Conservation (phyloP, 768 basidiomycete species). For the Piloderma croceum region DNA sequence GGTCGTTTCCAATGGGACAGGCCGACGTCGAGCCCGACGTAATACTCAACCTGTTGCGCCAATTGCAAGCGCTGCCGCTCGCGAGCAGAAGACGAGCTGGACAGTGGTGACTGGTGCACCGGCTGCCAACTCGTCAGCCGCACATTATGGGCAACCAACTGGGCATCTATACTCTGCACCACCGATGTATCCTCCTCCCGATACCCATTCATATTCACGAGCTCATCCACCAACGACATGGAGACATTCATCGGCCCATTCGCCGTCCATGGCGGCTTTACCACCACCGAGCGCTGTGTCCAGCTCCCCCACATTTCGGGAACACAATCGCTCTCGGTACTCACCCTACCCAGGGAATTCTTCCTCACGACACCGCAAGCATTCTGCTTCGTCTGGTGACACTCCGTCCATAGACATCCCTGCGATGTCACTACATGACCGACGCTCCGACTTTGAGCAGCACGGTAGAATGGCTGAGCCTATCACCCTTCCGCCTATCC, state of each 20-base stretch:
- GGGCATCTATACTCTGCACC: no score
- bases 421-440: conserved; percentile 29
- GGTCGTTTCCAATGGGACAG: conserved; percentile 56
- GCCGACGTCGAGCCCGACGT: conserved; percentile 58
- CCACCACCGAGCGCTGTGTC: conserved; percentile 21
- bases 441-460: conserved; percentile 15
- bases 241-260: no score
- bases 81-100: conserved; percentile 39
- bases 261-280: no score
- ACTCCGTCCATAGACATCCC: conserved; percentile 31
- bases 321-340: conserved; percentile 30
- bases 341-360: conserved; percentile 41
- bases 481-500: conserved; percentile 1
- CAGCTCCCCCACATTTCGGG: conserved; percentile 19
- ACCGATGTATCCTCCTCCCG: no score
- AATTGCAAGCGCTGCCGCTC: conserved; percentile 23
- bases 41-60: conserved; percentile 36
- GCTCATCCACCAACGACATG: no score
- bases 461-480: not conserved
- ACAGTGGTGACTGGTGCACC: conserved; percentile 47
- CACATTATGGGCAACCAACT: no score
- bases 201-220: no score
- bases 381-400: conserved; percentile 18
- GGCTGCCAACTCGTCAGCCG: no score
- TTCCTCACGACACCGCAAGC: conserved; percentile 18